Base-by-base conservation (phyloP, 1,284 basidiomycete genomes). In the Phellopilus nigrolimitatus region DNA sequence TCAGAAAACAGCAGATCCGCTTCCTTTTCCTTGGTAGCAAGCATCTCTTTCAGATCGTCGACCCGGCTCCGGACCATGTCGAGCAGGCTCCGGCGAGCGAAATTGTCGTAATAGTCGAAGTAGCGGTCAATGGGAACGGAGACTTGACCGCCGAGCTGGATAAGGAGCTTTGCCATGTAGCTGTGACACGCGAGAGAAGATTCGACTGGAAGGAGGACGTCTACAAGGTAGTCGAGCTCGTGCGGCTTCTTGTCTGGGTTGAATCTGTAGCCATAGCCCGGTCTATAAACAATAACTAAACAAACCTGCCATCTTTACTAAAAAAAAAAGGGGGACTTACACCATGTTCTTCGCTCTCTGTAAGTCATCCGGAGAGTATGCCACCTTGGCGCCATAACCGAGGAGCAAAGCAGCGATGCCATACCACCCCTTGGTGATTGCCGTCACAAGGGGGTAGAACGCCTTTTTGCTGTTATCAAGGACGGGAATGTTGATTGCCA, bases 401-500 rank as follows among this genome's bases (percentile, higher is more conserved):
- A 75, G 58, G 22, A 77, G 57, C 2, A 69, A 52, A 1, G 71
- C 71, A 0, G 73, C 46, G 50, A 69, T 69, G 1, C 70, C 61
- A 46, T 71, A 71, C 38, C 69, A 56, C 8, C 66, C 59, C 10
- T 50, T 56, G 1, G 40, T 30, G 8, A 78, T 61, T 1, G 74
- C 68, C 1, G 66, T 63, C 12, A 67, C 62, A 13, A 77, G 45
- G 1, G 76, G 75, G 46, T 68, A 68, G 3, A 62, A 53, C 2
- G 64, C 58, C 1, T 34, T 46, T 33, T 34, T 8, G 2, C 41
- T 47, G 8, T 45, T 22, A 13, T 33, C 46, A 34, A 56, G 62
- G 21, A 58, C 51, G 0, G 78, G 75, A 53, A 74, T 71, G 55
- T 80, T 67, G 31, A 80, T 52, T 3, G 75, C 75, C 0, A 65